Conservation (phyloP, 1,139 yeast species). For the Suhomyces anneliseae region DNA sequence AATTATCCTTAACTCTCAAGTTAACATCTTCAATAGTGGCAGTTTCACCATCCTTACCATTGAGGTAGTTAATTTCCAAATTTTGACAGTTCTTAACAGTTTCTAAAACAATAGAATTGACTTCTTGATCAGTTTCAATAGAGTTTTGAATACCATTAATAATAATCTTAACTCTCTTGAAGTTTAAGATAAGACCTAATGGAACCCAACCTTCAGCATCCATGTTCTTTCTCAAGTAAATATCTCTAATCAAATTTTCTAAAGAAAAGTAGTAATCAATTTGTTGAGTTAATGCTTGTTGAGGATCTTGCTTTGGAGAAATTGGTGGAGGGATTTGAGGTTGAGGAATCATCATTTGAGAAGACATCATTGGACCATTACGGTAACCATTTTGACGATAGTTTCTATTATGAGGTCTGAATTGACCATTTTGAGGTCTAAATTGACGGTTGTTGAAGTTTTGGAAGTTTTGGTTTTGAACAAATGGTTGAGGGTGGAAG, state of each 20-base stretch:
- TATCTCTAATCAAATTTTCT: conserved; percentile 82
- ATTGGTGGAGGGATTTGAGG: conserved; percentile 49
- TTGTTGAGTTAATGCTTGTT: conserved; percentile 58
- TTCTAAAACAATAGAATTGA: conserved; percentile 29
- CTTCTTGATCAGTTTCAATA: conserved; percentile 24
- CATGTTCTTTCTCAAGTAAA: conserved; percentile 78
- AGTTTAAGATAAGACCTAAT: conserved; percentile 60
- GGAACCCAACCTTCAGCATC: conserved; percentile 71
- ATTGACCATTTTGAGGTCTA: conserved; percentile 24
- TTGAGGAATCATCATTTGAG: conserved; percentile 20
- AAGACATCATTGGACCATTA: conserved; percentile 16
- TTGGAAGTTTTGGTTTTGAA: conserved; percentile 23
- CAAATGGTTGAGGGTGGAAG: conserved; percentile 29
- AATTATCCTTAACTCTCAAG: conserved; percentile 44
- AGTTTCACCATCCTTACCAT: conserved; percentile 26
- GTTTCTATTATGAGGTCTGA: conserved; percentile 22
- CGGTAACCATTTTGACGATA: conserved; percentile 17
- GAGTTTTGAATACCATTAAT: conserved; percentile 42
- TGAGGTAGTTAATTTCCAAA: conserved; percentile 36
- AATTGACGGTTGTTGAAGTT: conserved; percentile 20
- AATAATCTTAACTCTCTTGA: conserved; percentile 68
- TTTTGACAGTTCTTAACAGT: conserved; percentile 39
- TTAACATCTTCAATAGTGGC: conserved; percentile 34
- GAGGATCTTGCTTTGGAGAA: conserved; percentile 50
- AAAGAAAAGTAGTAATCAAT: conserved; percentile 86